phyloP scores from a whole-genome alignment of 495 filamentous ascomycete species.

The Penicillium samsonianum region DNA sequence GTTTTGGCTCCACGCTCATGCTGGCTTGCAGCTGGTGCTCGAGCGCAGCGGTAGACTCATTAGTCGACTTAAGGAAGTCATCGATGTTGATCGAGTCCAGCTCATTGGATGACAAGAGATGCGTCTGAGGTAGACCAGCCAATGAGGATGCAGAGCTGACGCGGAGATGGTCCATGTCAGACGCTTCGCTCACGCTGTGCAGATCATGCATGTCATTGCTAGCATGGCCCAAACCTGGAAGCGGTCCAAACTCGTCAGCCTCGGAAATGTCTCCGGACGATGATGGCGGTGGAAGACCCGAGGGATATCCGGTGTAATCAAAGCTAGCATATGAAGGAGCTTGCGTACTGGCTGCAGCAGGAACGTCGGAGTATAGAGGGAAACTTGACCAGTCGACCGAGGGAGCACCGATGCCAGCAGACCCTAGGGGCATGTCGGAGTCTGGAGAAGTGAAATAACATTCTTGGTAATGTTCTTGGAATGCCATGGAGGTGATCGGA shows the following conservation, averaged over 20 bases:
- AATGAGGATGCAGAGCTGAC: conserved; percentile 55
- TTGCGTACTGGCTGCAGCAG: conserved; percentile 68
- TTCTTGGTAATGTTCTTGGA: conserved; percentile 48
- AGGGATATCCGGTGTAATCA: conserved; percentile 58
- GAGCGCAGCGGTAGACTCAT: conserved; percentile 48
- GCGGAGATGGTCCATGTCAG: conserved; percentile 55
- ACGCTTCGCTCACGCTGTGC: conserved; percentile 56
- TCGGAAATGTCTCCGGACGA: conserved; percentile 78
- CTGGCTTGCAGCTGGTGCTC: conserved; percentile 50
- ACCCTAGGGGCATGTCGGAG: conserved; percentile 64
- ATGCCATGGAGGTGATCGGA: conserved; percentile 44
- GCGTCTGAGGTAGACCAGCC: conserved; percentile 52
- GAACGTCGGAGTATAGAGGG: conserved; percentile 60
- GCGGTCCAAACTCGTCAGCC: conserved; percentile 62
- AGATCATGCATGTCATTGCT: conserved; percentile 45
- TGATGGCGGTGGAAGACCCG: conserved; percentile 57
- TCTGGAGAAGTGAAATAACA: conserved; percentile 54
- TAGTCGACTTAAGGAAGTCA: conserved; percentile 58
- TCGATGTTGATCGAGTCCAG: conserved; percentile 62
- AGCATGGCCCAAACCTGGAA: conserved; percentile 36
- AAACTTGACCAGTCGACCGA: conserved; percentile 77
- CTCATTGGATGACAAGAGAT: conserved; percentile 54
- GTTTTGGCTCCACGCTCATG: conserved; percentile 44
- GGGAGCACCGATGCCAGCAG: conserved; percentile 61
- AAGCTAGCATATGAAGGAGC: conserved; percentile 68